Percentiles rank a stretch among this genome's conserved stretches.
Conservation (phyloP, 257 asterid genomes). For the Coffea eugenioides region DNA sequence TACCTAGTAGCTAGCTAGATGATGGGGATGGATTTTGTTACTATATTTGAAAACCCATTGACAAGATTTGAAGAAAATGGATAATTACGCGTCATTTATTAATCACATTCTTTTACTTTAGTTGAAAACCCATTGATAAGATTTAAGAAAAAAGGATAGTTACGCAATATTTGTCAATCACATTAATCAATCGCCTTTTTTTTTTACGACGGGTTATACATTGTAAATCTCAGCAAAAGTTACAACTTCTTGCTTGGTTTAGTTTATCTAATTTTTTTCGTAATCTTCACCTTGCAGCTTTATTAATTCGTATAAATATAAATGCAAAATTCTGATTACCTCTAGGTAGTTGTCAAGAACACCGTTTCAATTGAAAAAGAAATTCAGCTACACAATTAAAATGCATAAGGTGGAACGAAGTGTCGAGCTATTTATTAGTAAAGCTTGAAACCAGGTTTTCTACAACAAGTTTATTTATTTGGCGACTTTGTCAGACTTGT, state of each 20-base stretch:
- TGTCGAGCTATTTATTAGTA: not conserved
- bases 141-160: no score
- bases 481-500: not conserved
- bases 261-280: no score
- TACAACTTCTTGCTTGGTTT: not conserved
- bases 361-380: not conserved
- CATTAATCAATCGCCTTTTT: no score
- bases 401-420: not conserved
- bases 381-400: not conserved
- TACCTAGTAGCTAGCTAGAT: not conserved
- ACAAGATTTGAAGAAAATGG: not conserved
- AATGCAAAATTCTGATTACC: not conserved
- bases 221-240: no score
- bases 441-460: not conserved
- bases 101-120: no score
- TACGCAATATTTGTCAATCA: no score
- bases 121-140: not conserved
- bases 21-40: not conserved
- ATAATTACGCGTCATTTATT: no score
- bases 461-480: no score
- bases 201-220: not conserved
- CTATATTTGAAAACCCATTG: not conserved
- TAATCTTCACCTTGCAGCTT: not conserved
- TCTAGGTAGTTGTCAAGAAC: not conserved
- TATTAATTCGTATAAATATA: no score